phyloP scores from a whole-genome alignment of 768 basidiomycete species.

The Artomyces pyxidatus region DNA sequence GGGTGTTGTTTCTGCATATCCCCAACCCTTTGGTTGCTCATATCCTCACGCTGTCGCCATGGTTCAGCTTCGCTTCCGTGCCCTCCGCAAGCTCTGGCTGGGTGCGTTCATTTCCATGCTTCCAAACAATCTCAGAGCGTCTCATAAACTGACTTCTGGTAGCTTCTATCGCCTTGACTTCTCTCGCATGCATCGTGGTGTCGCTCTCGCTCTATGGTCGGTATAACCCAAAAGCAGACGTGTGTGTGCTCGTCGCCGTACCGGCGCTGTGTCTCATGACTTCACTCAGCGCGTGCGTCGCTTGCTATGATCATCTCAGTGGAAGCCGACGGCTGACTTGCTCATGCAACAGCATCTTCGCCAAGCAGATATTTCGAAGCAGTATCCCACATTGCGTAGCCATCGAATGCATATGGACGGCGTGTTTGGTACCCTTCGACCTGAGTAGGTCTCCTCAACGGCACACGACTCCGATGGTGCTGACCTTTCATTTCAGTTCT shows the following conservation, averaged over 20 bases:
- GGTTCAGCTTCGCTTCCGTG: conserved; percentile 9
- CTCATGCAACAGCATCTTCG: conserved; percentile 1
- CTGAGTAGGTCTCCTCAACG: conserved; percentile 3
- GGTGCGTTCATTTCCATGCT: conserved; percentile 1
- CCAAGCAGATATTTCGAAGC: conserved; percentile 8
- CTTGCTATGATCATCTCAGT: too few relatives aligned
- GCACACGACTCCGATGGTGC: neutral
- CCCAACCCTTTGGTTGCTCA: too few relatives aligned
- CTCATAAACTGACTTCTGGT: neutral
- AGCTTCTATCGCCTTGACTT: conserved; percentile 6
- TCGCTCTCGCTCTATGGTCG: conserved; percentile 5
- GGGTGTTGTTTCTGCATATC: too few relatives aligned
- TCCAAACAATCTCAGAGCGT: neutral
- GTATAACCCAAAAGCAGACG: conserved; percentile 12
- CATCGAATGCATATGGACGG: conserved; percentile 16
- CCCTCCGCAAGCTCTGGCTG: conserved; percentile 16
- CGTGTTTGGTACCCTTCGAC: conserved; percentile 12
- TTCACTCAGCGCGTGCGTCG: neutral
- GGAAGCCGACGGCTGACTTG: neutral
- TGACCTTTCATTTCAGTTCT: conserved; percentile 6
- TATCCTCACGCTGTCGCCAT: neutral
- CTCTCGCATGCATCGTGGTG: conserved; percentile 3
- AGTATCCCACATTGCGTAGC: conserved; percentile 7
- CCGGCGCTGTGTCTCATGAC: conserved; percentile 7
- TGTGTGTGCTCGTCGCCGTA: conserved; percentile 10